Evolutionary conservation across 2,329 filamentous ascomycete genomes (phyloP), one percentile per base, ranked within the genome.

Genomic region (Bipolaris cookei): DNA sequence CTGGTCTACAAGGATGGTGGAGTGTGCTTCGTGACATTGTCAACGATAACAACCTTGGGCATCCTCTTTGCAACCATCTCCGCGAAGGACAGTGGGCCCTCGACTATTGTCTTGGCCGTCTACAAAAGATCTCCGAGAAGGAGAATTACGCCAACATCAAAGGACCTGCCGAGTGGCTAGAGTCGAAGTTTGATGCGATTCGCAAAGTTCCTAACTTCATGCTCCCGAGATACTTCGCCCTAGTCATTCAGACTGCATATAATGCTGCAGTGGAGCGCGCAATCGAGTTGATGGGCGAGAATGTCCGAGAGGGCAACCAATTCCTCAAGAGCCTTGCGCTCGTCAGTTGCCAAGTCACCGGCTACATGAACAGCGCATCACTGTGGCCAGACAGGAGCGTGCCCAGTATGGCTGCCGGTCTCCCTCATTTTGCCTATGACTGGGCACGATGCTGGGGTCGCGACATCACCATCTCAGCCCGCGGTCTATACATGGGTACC

Each of bases 1-100:
- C 94, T 58, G 95, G 95, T 59, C 83, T 99, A n/a, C 95, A 99
- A 76, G 96, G 96, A 35, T 99, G 95, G 94, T 97, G 94, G 92
- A 97, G 92, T 73, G 82, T 97, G 0, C 80, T 99, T 39, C 89
- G 92, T 67, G 83, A 90, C 55, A 89, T 99, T 60, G 90, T 98
- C 66, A 85, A 84, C 48, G 88, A 95, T 62, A 99, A 99, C 74
- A 88, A 98, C 72, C 85, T 99, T 7, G 95, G 91, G 0, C 95
- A 99, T 73, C 91, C 95, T 0, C 83, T 99, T 10, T 98, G 94
- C 76, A 89, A 97, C 70, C 94, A 99, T 71, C 84, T 99, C 4
- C 88, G 95, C 48, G 86, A 96, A 63, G 95, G 95, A 0, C 87
- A 93, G 64, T 99, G 95, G 95, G 89, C 92, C 2, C 79, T 98